These are phyloP conservation scores for Starmera pachycereana DNA, from an alignment of 805 yeast species.

Conservation along the genomic window DNA sequence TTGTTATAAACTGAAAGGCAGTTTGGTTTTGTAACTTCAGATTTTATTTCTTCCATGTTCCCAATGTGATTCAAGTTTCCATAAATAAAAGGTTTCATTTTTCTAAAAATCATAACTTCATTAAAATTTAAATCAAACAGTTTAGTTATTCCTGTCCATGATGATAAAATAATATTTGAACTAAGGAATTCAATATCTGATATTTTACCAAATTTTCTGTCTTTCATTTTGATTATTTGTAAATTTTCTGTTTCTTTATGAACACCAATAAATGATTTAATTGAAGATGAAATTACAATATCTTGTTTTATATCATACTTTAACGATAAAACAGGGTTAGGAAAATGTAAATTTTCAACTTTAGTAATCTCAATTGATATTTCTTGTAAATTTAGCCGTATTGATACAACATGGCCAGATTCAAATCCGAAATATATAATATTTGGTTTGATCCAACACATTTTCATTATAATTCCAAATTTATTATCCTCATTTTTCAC, in stretches of 20 bases:
- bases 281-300: constrained; percentile 34
- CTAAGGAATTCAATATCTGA: constrained; percentile 15
- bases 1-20: constrained; percentile 13
- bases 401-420: constrained; percentile 48
- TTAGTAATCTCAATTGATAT: constrained; percentile 5
- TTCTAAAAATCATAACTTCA: constrained; percentile 11
- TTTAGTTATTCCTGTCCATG: constrained; percentile 43
- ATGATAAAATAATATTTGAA: constrained; percentile 24
- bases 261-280: constrained; percentile 30
- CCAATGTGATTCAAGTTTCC: constrained; percentile 19
- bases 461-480: constrained; percentile 61
- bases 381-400: constrained; percentile 11
- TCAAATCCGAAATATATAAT: constrained; percentile 54
- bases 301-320: constrained; percentile 17
- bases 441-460: constrained; percentile 26
- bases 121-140: constrained; percentile 17
- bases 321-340: constrained; percentile 46
- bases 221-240: neutral
- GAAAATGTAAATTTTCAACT: constrained; percentile 27
- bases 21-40: constrained; percentile 17
- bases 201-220: constrained; percentile 27
- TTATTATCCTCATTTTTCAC: constrained; percentile 15
- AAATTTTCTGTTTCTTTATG: constrained; percentile 13
- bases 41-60: constrained; percentile 21
- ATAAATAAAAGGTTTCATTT: constrained; percentile 15